Percentiles rank a stretch among this genome's conserved stretches.
These are phyloP conservation scores for Claviceps lovelessii DNA, from an alignment of 2,329 filamentous ascomycete species.

Conservation along the genomic window DNA sequence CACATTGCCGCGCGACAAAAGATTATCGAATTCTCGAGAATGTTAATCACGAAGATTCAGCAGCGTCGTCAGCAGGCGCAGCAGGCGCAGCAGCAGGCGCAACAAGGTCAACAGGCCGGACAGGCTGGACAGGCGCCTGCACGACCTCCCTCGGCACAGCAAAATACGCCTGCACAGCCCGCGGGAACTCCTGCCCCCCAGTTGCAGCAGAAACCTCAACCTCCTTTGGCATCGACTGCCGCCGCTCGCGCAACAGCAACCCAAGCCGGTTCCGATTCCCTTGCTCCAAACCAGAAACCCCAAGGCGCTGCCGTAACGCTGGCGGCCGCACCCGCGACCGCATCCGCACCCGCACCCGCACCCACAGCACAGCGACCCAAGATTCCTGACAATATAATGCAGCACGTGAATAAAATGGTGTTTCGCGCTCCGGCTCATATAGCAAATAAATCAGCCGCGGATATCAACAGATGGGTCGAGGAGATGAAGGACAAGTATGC, in stretches of 20 bases:
- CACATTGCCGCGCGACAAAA: slow-evolving; percentile 40
- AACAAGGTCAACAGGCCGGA: slow-evolving; percentile 11
- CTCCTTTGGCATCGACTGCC: slow-evolving; percentile 1
- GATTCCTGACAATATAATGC: slow-evolving; percentile 29
- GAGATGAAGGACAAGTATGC: slow-evolving; percentile 34
- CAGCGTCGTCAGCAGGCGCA: slow-evolving; percentile 19
- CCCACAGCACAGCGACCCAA: slow-evolving; percentile 15
- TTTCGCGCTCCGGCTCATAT: slow-evolving; percentile 31
- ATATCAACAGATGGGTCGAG: slow-evolving; percentile 34
- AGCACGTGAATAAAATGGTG: slow-evolving; percentile 33
- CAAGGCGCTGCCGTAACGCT: slow-evolving; percentile 3
- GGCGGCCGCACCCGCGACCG: slow-evolving; percentile 1
- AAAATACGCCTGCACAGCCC: slow-evolving; percentile 6
- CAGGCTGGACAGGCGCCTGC: slow-evolving; percentile 10
- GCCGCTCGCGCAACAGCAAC: background rate
- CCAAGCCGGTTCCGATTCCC: slow-evolving; percentile 4
- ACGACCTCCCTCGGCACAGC: slow-evolving; percentile 11
- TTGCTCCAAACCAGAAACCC: slow-evolving; percentile 10
- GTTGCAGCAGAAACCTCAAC: slow-evolving; percentile 6
- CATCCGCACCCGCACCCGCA: background rate
- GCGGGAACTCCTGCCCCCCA: slow-evolving; percentile 9
- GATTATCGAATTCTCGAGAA: slow-evolving; percentile 45
- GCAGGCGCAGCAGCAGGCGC: slow-evolving; percentile 17
- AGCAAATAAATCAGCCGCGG: slow-evolving; percentile 25
- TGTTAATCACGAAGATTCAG: slow-evolving; percentile 39